Percentiles rank a stretch among this genome's conserved stretches.
Conservation (phyloP, 257 asterid genomes). For the Solanum corneliomulleri region DNA sequence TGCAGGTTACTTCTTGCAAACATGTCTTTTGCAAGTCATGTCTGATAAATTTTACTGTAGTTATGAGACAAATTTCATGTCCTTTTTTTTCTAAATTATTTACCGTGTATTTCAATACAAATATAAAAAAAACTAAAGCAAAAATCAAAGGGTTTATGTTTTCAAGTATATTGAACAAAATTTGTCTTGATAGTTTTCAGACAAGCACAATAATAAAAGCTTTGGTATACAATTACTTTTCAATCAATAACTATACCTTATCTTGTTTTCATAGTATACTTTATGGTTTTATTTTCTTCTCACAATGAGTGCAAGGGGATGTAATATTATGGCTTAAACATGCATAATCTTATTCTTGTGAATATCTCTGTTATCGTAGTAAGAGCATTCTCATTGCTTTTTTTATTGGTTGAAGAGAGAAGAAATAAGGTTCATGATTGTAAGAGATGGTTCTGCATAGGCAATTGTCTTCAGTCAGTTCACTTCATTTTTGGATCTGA, state of each 20-base stretch:
- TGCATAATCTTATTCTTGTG: background rate
- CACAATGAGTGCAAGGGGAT: background rate
- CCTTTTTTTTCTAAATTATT: slow-evolving; percentile 76
- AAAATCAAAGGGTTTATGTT: slow-evolving; percentile 57
- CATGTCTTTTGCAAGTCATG: slow-evolving; percentile 83
- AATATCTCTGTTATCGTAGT: background rate
- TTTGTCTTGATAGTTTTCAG: slow-evolving; percentile 52
- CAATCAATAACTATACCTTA: background rate
- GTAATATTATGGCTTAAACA: background rate
- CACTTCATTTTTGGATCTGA: slow-evolving; percentile 84
- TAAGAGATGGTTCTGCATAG: slow-evolving; percentile 91
- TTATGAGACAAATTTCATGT: slow-evolving; percentile 54
- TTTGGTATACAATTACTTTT: slow-evolving; percentile 37
- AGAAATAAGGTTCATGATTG: slow-evolving; percentile 85
- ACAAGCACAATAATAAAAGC: slow-evolving; percentile 89
- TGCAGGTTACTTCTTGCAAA: slow-evolving; percentile 61
- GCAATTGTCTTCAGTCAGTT: slow-evolving; percentile 91
- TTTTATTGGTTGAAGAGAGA: slow-evolving; percentile 53
- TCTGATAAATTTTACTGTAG: slow-evolving; percentile 51
- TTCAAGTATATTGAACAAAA: slow-evolving; percentile 68
- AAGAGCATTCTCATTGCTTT: background rate
- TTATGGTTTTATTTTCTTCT: background rate
- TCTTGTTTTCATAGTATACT: background rate
- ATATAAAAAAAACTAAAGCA: slow-evolving; percentile 27
- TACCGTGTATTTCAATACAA: slow-evolving; percentile 61